These are phyloP conservation scores for Tricholoma hemisulphureum DNA, from an alignment of 768 basidiomycete species.

Conservation along the genomic window DNA sequence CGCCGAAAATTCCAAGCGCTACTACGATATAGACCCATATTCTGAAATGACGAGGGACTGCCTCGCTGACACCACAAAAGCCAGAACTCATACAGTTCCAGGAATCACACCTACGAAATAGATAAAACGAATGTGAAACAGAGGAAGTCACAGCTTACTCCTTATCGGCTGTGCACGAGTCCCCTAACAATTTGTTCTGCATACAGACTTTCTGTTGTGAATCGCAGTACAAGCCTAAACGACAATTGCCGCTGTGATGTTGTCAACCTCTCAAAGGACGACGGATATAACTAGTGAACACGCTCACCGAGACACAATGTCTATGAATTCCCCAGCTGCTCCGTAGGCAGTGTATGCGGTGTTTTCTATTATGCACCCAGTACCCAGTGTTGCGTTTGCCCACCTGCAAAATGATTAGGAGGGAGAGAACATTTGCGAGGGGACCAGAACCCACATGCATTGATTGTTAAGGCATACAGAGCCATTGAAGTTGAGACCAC, in stretches of 20 bases:
- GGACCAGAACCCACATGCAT: slow-evolving; percentile 63
- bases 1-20: slow-evolving; percentile 66
- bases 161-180: slow-evolving; percentile 52
- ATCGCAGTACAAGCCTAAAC: slow-evolving; percentile 74
- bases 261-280: neutral
- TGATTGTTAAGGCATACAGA: slow-evolving; percentile 78
- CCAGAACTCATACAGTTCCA: slow-evolving; percentile 68
- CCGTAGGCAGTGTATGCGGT: slow-evolving; percentile 74
- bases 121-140: neutral
- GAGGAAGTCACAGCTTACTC: slow-evolving; percentile 36
- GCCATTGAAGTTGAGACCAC: slow-evolving; percentile 76
- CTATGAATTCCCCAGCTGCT: slow-evolving; percentile 57
- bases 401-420: slow-evolving; percentile 45
- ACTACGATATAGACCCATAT: slow-evolving; percentile 73
- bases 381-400: slow-evolving; percentile 71
- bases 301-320: slow-evolving; percentile 76
- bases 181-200: slow-evolving; percentile 55
- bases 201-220: slow-evolving; percentile 55
- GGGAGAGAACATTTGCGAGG: neutral
- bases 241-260: slow-evolving; percentile 64
- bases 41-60: slow-evolving; percentile 60
- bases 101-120: slow-evolving; percentile 56
- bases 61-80: slow-evolving; percentile 61
- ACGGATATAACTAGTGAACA: neutral
- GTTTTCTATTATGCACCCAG: slow-evolving; percentile 71